Base-by-base conservation (phyloP, 1,139 yeast species). In the Yamadazyma friedrichii region DNA sequence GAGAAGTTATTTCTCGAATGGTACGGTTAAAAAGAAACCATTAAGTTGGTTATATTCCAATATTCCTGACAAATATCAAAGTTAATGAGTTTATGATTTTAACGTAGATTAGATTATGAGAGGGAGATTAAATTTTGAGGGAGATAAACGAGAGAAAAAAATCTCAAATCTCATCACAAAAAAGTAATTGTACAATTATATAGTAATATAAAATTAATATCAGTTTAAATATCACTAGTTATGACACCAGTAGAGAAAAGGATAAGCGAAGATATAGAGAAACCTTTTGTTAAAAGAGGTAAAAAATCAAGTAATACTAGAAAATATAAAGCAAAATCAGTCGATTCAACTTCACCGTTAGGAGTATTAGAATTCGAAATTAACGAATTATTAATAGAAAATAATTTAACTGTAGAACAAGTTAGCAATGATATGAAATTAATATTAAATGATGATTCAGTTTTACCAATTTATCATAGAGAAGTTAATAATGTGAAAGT, bases 301-400 rank as follows among this genome's bases (percentile, higher is more conserved):
- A 45, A 42, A 29, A 35, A 38, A 9, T 20, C 36, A 1, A 53
- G 54, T 5, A 44, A 47, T 26, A 61, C 53, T 38, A 59, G 73
- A 49, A 68, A 62, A 50, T 81, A 80, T 59, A 82, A 78, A 59
- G 70, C 76, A 17, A 83, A 83, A 51, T 74, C 72, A 9, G 74
- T 76, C 9, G 98, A 91, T 44, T 75, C 85, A 11, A 86, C 95
- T 0, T 76, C 94, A 1, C 88, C 96, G 10, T 67, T 82, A 38
- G 98, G 98, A 3, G 87, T 88, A 3, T 70, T 93, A 37, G 78
- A 81, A 45, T 70, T 69, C 48, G 98, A 93, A 59, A 86, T 93
- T 46, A 71, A 77, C 30, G 81, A 78, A 39, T 55, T 91, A 15
- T 60, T 86, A 35, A 53, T 61, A 24, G 64, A 67, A 15, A 57